Evolutionary conservation across 495 filamentous ascomycete genomes (phyloP).

Genomic region (Arthonia radiata): DNA sequence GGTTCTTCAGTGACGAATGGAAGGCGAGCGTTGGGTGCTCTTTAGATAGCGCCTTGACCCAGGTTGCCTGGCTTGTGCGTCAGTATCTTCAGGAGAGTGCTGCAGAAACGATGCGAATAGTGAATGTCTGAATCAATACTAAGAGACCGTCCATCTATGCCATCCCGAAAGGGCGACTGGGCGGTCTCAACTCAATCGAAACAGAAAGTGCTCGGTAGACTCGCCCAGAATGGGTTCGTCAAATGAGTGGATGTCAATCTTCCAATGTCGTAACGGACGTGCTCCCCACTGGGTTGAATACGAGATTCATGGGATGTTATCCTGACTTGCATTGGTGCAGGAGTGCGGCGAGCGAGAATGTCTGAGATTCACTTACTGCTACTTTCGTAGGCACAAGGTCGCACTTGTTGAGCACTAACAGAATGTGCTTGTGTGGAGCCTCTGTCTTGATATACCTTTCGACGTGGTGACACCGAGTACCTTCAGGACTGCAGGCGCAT

Average conservation of each 20-base stretch:
- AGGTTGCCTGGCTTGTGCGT: slow-evolving; percentile 37
- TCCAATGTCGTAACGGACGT: slow-evolving; percentile 97
- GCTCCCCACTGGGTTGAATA: slow-evolving; percentile 33
- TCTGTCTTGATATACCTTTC: slow-evolving; percentile 88
- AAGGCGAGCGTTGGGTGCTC: slow-evolving; percentile 87
- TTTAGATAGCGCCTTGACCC: slow-evolving; percentile 58
- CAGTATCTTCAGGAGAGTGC: slow-evolving; percentile 1
- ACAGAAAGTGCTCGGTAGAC: slow-evolving; percentile 58
- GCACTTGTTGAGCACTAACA: slow-evolving; percentile 87
- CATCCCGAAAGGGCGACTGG: slow-evolving; percentile 18
- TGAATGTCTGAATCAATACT: slow-evolving; percentile 94
- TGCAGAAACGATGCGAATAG: not conserved
- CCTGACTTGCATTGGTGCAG: not conserved
- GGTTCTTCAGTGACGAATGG: slow-evolving; percentile 77
- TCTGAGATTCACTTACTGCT: slow-evolving; percentile 46
- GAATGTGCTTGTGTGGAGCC: slow-evolving; percentile 81
- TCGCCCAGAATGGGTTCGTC: slow-evolving; percentile 32
- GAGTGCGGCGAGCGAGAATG: slow-evolving; percentile 4
- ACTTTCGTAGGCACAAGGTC: slow-evolving; percentile 83
- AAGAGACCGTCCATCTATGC: slow-evolving; percentile 65
- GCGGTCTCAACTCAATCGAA: slow-evolving; percentile 79
- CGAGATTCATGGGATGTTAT: slow-evolving; percentile 3
- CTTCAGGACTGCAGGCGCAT: too few species aligned
- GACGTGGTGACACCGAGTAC: slow-evolving; percentile 38
- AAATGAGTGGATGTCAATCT: slow-evolving; percentile 49